These are phyloP conservation scores for Fusarium beomiforme DNA, from an alignment of 2,329 filamentous ascomycete genomes.

Conservation along the genomic window DNA sequence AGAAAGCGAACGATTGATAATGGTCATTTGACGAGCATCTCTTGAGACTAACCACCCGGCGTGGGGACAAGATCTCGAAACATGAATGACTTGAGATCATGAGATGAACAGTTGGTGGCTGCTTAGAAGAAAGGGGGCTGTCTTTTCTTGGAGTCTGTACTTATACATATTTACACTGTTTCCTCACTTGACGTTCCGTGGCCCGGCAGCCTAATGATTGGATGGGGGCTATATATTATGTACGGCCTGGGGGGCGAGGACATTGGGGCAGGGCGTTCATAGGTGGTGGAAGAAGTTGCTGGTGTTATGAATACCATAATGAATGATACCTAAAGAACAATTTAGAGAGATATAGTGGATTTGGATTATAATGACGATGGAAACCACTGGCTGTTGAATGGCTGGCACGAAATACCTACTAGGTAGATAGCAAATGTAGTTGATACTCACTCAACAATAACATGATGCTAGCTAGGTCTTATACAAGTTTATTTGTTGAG, in stretches of 20 bases:
- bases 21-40: conserved; percentile 14
- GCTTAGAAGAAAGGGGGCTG: neutral
- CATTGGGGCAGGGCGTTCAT: conserved; percentile 35
- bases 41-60: neutral
- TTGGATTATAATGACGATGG: conserved; percentile 3
- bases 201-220: conserved; percentile 20
- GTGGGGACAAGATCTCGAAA: conserved; percentile 8
- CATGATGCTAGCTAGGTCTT: neutral
- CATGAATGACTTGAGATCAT: conserved; percentile 1
- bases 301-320: conserved; percentile 26
- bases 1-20: neutral
- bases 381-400: neutral
- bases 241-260: neutral
- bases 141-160: conserved; percentile 31
- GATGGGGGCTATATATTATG: conserved; percentile 13
- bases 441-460: neutral
- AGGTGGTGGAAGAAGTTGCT: conserved; percentile 20
- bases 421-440: neutral
- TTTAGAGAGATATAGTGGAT: conserved; percentile 21
- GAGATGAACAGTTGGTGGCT: neutral
- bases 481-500: conserved; percentile 20
- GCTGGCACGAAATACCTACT: neutral
- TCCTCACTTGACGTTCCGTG: conserved; percentile 1
- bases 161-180: conserved; percentile 30
- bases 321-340: conserved; percentile 33